Percentiles rank a stretch among this genome's conserved stretches.
Evolutionary conservation across 441 rosid species (phyloP).

Genomic region (Pelargonium fulgidum): DNA sequence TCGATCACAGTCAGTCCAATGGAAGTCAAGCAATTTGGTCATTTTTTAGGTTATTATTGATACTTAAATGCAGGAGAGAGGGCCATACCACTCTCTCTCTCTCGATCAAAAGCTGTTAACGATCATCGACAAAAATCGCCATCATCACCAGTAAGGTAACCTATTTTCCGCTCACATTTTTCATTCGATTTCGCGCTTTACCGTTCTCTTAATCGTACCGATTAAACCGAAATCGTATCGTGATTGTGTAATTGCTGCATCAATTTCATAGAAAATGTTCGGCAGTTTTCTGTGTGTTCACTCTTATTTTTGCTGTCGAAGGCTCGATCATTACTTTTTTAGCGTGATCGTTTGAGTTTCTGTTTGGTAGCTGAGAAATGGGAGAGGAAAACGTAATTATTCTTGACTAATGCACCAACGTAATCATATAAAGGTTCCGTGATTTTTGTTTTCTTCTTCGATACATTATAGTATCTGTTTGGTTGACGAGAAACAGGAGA

Average conservation of each 20-base stretch:
- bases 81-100: background rate
- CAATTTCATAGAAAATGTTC: background rate
- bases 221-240: background rate
- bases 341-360: background rate
- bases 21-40: background rate
- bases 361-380: background rate
- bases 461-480: background rate
- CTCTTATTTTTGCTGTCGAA: background rate
- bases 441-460: background rate
- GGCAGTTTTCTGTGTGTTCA: background rate
- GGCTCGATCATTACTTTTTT: background rate
- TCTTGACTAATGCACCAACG: background rate
- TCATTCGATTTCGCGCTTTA: background rate
- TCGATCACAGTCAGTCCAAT: background rate
- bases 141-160: background rate
- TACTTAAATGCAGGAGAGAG: too few species aligned
- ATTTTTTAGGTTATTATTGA: background rate
- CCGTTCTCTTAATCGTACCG: background rate
- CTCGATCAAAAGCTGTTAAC: slow-evolving; percentile 13
- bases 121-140: background rate
- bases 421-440: background rate
- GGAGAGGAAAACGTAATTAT: background rate
- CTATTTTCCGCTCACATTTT: background rate
- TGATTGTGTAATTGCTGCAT: background rate
- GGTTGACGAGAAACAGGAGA: background rate